A percentile compares a stretch with the other conserved stretches of the same genome.
These are phyloP conservation scores for Lentinus tigrinus DNA, from an alignment of 768 basidiomycete species.

Conservation along the genomic window DNA sequence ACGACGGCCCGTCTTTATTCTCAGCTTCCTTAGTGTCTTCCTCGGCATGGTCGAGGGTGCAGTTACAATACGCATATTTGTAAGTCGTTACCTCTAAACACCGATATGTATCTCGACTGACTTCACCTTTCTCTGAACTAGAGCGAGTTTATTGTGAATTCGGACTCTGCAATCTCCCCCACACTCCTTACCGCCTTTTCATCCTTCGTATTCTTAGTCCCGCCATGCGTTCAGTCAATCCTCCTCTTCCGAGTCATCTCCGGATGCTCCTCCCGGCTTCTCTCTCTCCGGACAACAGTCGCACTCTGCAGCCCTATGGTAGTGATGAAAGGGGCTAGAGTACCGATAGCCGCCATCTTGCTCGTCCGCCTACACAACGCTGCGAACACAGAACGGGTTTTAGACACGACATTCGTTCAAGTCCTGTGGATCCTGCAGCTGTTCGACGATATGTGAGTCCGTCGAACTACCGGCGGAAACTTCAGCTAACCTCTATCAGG, in stretches of 20 bases:
- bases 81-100: neutral
- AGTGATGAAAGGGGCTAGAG: conserved; percentile 28
- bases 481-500: neutral
- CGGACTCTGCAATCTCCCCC: neutral
- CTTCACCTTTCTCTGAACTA: neutral
- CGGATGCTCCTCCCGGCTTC: conserved; percentile 23
- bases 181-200: neutral
- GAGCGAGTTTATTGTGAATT: neutral
- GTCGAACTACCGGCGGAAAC: neutral
- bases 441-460: conserved; percentile 33
- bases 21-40: conserved; percentile 22
- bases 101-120: neutral
- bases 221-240: conserved; percentile 36
- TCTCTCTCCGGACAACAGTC: conserved; percentile 5
- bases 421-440: conserved; percentile 34
- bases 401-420: neutral
- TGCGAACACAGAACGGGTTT: neutral
- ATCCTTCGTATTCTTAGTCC: conserved; percentile 9
- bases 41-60: neutral
- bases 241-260: conserved; percentile 35
- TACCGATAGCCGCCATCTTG: conserved; percentile 19
- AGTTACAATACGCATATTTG: neutral
- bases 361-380: neutral
- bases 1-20: conserved; percentile 21
- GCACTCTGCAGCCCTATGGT: conserved; percentile 23